Evolutionary conservation across 164 flowering plant genomes (phyloP).

Genomic region (Aristolochia californica): DNA sequence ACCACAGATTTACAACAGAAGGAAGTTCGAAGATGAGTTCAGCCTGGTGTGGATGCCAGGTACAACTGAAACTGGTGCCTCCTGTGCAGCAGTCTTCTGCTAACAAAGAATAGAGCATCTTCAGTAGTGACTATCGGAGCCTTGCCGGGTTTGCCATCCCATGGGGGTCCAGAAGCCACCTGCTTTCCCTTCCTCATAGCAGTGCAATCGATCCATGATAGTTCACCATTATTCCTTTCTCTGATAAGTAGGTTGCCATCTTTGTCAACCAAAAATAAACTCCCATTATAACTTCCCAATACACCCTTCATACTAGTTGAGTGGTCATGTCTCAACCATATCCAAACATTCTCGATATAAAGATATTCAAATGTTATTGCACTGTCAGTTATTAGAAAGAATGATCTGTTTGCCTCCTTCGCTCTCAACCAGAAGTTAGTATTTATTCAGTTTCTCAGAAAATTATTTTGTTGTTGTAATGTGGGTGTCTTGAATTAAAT

Average conservation of each 20-base stretch:
- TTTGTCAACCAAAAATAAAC: slow-evolving; percentile 55
- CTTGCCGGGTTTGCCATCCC: slow-evolving; percentile 53
- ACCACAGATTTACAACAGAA: too few species aligned
- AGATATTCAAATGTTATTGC: slow-evolving; percentile 58
- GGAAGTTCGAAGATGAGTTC: too few species aligned
- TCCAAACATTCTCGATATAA: slow-evolving; percentile 47
- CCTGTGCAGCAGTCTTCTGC: slow-evolving; percentile 46
- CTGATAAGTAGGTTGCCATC: slow-evolving; percentile 53
- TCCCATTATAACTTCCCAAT: slow-evolving; percentile 72
- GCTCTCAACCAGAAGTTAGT: slow-evolving; percentile 42
- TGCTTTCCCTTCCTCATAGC: slow-evolving; percentile 58
- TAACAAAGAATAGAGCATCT: slow-evolving; percentile 65
- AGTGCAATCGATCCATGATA: slow-evolving; percentile 73
- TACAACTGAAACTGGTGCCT: too few species aligned
- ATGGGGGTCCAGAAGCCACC: slow-evolving; percentile 63
- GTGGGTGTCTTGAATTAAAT: too few species aligned
- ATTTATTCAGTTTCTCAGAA: slow-evolving; percentile 21
- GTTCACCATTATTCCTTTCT: slow-evolving; percentile 46
- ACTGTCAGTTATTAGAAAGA: slow-evolving; percentile 48
- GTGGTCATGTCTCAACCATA: slow-evolving; percentile 73
- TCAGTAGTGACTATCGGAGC: slow-evolving; percentile 29
- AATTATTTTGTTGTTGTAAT: slow-evolving; percentile 25
- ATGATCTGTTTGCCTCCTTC: slow-evolving; percentile 55
- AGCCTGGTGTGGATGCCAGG: too few species aligned
- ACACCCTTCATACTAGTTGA: slow-evolving; percentile 48